A percentile compares a stretch with the other conserved stretches of the same genome.
These are phyloP conservation scores for Amphichorda felina DNA, from an alignment of 2,329 filamentous ascomycete genomes.

Conservation along the genomic window DNA sequence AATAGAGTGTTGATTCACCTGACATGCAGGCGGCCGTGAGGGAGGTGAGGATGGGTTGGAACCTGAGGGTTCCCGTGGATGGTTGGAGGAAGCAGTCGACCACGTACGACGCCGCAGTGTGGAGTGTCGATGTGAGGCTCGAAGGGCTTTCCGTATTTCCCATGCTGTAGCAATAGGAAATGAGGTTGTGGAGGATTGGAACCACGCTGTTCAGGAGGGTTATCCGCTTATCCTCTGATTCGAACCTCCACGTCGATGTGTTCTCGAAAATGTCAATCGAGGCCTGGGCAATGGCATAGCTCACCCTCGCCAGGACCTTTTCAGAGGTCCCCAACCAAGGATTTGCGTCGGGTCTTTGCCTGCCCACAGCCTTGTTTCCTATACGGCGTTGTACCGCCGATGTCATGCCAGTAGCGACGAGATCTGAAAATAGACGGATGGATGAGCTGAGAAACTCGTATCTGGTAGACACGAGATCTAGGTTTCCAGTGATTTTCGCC, in stretches of 20 bases:
- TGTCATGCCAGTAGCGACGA: constrained; percentile 64
- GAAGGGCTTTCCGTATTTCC: constrained; percentile 42
- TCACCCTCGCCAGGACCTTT: constrained; percentile 59
- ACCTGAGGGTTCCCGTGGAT: constrained; percentile 57
- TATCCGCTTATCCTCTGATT: constrained; percentile 52
- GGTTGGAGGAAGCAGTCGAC: constrained; percentile 64
- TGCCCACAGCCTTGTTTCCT: constrained; percentile 33
- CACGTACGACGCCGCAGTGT: constrained; percentile 63
- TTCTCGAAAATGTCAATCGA: constrained; percentile 79
- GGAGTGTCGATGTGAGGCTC: constrained; percentile 48
- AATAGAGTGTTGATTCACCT: constrained; percentile 50
- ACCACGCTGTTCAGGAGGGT: constrained; percentile 58
- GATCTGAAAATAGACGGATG: constrained; percentile 58
- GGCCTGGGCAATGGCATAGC: constrained; percentile 61
- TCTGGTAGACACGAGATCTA: constrained; percentile 65
- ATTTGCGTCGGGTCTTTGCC: constrained; percentile 34
- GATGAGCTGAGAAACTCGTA: constrained; percentile 70
- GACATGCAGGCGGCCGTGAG: constrained; percentile 38
- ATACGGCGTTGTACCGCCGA: constrained; percentile 57
- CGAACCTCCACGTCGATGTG: constrained; percentile 76
- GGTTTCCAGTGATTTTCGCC: constrained; percentile 64
- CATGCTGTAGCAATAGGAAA: constrained; percentile 64
- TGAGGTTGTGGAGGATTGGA: constrained; percentile 56
- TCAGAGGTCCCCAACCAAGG: constrained; percentile 66
- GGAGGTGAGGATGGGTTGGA: constrained; percentile 64